Conservation (phyloP, 176 grass and related monocot species). For the Tillandsia leiboldiana region DNA sequence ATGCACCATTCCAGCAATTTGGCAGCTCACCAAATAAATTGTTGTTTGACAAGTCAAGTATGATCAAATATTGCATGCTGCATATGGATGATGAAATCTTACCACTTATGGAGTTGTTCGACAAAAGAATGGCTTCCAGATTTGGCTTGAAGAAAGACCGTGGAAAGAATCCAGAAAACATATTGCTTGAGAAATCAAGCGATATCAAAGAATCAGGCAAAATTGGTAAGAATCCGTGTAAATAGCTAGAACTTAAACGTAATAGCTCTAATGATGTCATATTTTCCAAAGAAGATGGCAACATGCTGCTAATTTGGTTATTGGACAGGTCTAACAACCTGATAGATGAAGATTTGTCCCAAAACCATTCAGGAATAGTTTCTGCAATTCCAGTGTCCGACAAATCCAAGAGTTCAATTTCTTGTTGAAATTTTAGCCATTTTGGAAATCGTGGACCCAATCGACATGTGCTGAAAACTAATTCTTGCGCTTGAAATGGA, state of each 20-base stretch:
- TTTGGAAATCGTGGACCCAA: slow-evolving; percentile 14
- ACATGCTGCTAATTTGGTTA: slow-evolving; percentile 12
- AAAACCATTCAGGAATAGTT: slow-evolving; percentile 23
- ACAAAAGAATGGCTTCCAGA: not conserved
- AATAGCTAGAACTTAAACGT: not conserved
- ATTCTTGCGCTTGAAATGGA: not conserved
- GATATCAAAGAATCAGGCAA: not conserved
- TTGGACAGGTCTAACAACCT: not conserved
- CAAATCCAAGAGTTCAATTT: not conserved
- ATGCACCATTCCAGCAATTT: not conserved
- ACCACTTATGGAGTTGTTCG: slow-evolving; percentile 20
- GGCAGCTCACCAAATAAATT: slow-evolving; percentile 7
- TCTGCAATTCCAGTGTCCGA: slow-evolving; percentile 27
- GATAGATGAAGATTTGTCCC: slow-evolving; percentile 15
- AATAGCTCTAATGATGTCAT: not conserved
- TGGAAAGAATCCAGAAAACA: not conserved
- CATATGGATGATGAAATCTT: slow-evolving; percentile 17
- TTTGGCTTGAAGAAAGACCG: not conserved
- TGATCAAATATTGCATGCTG: fast-evolving
- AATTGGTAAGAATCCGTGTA: slow-evolving; percentile 2
- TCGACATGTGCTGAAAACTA: not conserved
- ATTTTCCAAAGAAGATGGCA: slow-evolving; percentile 6
- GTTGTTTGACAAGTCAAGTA: slow-evolving; percentile 20
- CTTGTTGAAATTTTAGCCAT: slow-evolving; percentile 22
- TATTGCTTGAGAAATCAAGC: slow-evolving; percentile 17